Conservation (phyloP, 352 stramenopile genomes). For the Globisporangium middletonii region DNA sequence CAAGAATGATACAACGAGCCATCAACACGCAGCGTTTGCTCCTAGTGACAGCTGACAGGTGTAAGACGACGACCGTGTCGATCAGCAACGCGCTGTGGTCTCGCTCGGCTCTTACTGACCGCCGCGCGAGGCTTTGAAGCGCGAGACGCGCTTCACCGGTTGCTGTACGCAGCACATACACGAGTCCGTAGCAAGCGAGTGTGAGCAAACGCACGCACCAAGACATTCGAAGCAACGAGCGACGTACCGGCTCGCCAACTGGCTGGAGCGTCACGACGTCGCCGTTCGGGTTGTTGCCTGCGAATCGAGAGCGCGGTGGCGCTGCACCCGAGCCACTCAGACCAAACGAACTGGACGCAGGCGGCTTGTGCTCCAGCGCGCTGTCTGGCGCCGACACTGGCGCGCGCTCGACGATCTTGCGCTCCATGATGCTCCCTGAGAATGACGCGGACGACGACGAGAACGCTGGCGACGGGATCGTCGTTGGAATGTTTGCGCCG, state of each 20-base stretch:
- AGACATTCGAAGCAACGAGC: background rate
- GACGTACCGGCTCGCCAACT: conserved; percentile 68
- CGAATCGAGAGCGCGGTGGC: conserved; percentile 42
- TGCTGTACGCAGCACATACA: conserved; percentile 22
- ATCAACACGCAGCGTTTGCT: no score
- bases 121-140: conserved; percentile 61
- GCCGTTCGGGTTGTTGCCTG: conserved; percentile 61
- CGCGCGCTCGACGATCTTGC: conserved; percentile 27
- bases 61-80: no score
- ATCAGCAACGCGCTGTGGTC: no score
- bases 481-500: background rate
- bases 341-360: conserved; percentile 11
- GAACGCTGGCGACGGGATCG: conserved; percentile 11
- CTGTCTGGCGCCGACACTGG: background rate
- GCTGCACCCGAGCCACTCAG: conserved; percentile 2
- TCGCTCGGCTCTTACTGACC: conserved; percentile 1
- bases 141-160: conserved; percentile 81
- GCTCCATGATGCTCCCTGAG: conserved; percentile 68
- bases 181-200: background rate
- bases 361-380: background rate
- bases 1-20: background rate
- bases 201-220: conserved; percentile 5
- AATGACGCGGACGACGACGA: conserved; percentile 48
- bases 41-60: no score
- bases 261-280: conserved; percentile 65